phyloP scores from a whole-genome alignment of 75 land plant species.

The Ceratopteris richardii region DNA sequence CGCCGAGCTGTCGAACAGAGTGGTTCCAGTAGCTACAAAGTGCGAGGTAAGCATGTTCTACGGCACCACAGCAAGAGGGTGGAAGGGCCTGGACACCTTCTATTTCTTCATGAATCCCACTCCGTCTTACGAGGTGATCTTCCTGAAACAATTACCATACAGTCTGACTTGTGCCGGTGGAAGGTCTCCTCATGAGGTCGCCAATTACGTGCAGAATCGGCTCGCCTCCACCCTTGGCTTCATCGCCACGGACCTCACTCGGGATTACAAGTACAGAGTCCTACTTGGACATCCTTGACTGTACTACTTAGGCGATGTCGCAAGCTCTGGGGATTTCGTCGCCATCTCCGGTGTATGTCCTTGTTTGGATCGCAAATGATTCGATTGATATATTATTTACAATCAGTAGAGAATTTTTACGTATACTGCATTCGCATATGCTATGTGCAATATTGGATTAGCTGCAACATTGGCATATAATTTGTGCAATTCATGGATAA shows the following conservation, averaged over 20 bases:
- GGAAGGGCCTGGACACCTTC: slow-evolving; percentile 82
- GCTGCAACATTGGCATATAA: no score
- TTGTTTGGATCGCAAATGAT: no score
- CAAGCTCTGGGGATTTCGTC: no score
- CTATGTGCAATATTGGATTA: no score
- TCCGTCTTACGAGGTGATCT: slow-evolving; percentile 73
- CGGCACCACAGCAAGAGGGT: slow-evolving; percentile 82
- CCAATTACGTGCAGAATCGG: slow-evolving; percentile 72
- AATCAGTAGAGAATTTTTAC: no score
- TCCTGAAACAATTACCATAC: slow-evolving; percentile 62
- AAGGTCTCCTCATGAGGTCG: slow-evolving; percentile 68
- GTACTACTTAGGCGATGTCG: no score
- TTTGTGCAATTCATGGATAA: no score
- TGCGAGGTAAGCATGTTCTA: slow-evolving; percentile 65
- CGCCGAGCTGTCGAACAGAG: slow-evolving; percentile 77
- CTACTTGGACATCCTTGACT: no score
- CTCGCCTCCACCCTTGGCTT: slow-evolving; percentile 73
- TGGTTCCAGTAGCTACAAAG: slow-evolving; percentile 86
- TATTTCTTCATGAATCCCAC: slow-evolving; percentile 92
- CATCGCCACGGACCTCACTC: slow-evolving; percentile 79
- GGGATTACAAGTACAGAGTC: slow-evolving; percentile 75
- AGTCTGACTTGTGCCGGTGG: slow-evolving; percentile 79
- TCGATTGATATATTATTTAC: no score
- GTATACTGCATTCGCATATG: no score
- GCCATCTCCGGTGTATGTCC: no score